These are phyloP conservation scores for Arthrinium phaeospermum DNA, from an alignment of 2,329 filamentous ascomycete species.

Conservation along the genomic window DNA sequence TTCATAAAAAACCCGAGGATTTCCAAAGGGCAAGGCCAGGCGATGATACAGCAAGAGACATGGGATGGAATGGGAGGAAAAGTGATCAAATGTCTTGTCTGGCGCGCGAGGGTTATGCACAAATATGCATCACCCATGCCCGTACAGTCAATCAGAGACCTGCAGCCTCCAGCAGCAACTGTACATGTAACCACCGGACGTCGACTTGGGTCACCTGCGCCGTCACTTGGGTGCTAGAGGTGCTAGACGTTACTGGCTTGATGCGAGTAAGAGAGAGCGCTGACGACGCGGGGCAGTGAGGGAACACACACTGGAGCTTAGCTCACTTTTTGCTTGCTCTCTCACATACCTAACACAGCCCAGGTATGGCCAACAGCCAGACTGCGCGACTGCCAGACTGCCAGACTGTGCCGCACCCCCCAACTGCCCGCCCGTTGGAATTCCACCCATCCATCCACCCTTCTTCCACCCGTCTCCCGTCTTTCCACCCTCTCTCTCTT, in stretches of 20 bases:
- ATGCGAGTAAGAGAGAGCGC: neutral
- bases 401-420: too few species aligned
- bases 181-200: constrained; percentile 13
- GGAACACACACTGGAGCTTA: neutral
- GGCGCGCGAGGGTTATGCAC: constrained; percentile 11
- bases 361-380: neutral
- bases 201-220: neutral
- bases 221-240: neutral
- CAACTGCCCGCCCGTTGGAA: neutral
- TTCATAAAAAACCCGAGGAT: constrained; percentile 15
- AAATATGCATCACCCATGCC: constrained; percentile 15
- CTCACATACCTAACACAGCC: too few species aligned
- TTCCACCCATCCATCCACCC: neutral
- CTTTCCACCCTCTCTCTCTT: neutral
- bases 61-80: constrained; percentile 15
- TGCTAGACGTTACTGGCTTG: neutral
- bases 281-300: constrained; percentile 2
- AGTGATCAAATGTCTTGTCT: neutral
- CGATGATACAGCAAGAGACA: constrained; percentile 3
- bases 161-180: constrained; percentile 6
- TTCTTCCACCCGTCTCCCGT: neutral
- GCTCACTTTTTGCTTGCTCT: too few species aligned
- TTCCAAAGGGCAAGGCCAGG: constrained; percentile 9
- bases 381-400: too few species aligned
- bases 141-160: constrained; percentile 16